A percentile compares a stretch with the other conserved stretches of the same genome.
Conservation (phyloP, 768 basidiomycete genomes). For the Suillus spraguei region DNA sequence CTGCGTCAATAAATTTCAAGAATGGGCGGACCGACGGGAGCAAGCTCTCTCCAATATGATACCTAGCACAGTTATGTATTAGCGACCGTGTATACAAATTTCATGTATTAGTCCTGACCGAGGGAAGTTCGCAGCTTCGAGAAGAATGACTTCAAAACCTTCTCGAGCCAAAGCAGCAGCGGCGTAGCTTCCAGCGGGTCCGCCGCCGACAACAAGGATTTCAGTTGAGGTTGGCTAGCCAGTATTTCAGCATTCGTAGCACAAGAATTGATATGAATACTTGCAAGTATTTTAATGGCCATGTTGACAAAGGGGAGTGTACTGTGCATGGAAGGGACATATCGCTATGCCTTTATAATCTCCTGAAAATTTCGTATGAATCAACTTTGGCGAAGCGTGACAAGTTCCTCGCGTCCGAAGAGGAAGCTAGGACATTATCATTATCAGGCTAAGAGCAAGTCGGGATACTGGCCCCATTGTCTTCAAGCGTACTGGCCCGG, state of each 20-base stretch:
- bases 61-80: slow-evolving; percentile 33
- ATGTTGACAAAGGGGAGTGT: not conserved
- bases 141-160: slow-evolving; percentile 46
- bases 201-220: slow-evolving; percentile 38
- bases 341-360: not conserved
- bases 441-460: not conserved
- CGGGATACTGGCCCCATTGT: not conserved
- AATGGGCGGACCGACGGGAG: slow-evolving; percentile 63
- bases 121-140: slow-evolving; percentile 59
- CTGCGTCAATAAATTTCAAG: slow-evolving; percentile 58
- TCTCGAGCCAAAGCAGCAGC: slow-evolving; percentile 41
- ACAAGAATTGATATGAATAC: not conserved
- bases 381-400: not conserved
- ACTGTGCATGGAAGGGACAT: not conserved
- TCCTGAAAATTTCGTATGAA: not conserved
- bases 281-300: not conserved
- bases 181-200: slow-evolving; percentile 60
- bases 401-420: not conserved
- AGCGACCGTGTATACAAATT: not conserved
- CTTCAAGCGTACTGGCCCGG: not conserved
- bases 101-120: slow-evolving; percentile 46
- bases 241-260: not conserved
- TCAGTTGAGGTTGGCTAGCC: slow-evolving; percentile 13
- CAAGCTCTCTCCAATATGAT: slow-evolving; percentile 61
- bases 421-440: not conserved